Percentiles rank a stretch among this genome's conserved stretches.
These are phyloP conservation scores for Leishmania major DNA, from an alignment of 208 protist genomes.

Conservation along the genomic window DNA sequence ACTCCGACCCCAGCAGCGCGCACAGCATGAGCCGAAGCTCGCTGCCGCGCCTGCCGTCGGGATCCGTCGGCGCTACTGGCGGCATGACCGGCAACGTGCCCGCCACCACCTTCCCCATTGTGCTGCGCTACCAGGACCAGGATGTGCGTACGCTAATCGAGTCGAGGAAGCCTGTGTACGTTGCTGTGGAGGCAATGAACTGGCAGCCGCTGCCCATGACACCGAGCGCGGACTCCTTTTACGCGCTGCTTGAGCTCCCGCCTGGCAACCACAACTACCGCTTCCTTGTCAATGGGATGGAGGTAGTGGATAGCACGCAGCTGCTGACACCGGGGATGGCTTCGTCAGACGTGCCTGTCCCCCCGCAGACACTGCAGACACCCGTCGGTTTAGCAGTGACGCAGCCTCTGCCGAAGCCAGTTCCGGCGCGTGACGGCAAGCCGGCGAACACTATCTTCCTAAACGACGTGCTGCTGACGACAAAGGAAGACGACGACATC, in stretches of 20 bases:
- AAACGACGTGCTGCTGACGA: constrained; percentile 72
- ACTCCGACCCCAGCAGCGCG: constrained; percentile 25
- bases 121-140: constrained; percentile 78
- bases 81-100: background rate
- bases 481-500: constrained; percentile 80
- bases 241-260: constrained; percentile 80
- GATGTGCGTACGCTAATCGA: constrained; percentile 55
- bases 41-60: constrained; percentile 15
- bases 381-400: constrained; percentile 12
- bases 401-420: constrained; percentile 34
- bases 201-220: constrained; percentile 85
- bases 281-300: constrained; percentile 70
- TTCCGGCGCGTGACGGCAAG: constrained; percentile 49
- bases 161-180: constrained; percentile 45
- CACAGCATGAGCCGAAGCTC: constrained; percentile 15
- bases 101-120: constrained; percentile 65
- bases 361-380: constrained; percentile 6
- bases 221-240: constrained; percentile 84
- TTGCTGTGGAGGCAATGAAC: constrained; percentile 65
- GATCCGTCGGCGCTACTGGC: constrained; percentile 1
- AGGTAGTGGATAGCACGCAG: constrained; percentile 81
- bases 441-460: constrained; percentile 73
- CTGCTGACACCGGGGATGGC: constrained; percentile 40
- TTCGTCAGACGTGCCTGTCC: constrained; percentile 12
- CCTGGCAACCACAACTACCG: constrained; percentile 82